Conservation (phyloP, 805 yeast species). For the Hanseniaspora clermontiae region DNA sequence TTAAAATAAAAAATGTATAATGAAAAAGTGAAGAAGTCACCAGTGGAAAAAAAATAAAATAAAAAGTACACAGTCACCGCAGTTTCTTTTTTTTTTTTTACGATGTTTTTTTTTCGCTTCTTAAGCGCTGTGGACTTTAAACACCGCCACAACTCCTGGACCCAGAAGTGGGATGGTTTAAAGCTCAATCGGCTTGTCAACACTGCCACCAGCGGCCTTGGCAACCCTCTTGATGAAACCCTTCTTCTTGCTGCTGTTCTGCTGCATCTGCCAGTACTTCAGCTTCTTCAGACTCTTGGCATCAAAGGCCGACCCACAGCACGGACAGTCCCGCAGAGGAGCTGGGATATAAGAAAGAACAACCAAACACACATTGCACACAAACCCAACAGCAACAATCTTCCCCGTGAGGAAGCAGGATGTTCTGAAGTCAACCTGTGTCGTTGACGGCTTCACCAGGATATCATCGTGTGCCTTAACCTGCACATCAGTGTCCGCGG, state of each 20-base stretch:
- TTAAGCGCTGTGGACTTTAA: too few relatives aligned
- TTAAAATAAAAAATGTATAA: too few relatives aligned
- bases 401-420: conserved; percentile 86
- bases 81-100: conserved; percentile 20
- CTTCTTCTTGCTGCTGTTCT: conserved; percentile 29
- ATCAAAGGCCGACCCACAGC: conserved; percentile 73
- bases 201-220: background rate
- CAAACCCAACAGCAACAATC: conserved; percentile 84
- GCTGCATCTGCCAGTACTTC: conserved; percentile 13
- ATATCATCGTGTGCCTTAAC: conserved; percentile 74
- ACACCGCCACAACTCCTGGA: too few relatives aligned
- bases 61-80: background rate
- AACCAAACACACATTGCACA: conserved; percentile 89
- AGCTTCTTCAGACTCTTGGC: conserved; percentile 45
- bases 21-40: too few relatives aligned
- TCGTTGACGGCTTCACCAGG: conserved; percentile 67
- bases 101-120: conserved; percentile 21
- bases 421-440: conserved; percentile 84
- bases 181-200: background rate
- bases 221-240: conserved; percentile 28
- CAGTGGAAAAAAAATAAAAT: background rate
- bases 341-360: conserved; percentile 56
- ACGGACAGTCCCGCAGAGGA: conserved; percentile 54
- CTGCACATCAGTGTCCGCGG: conserved; percentile 49
- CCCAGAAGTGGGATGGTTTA: too few relatives aligned